Percentiles rank a stretch among this genome's conserved stretches.
Evolutionary conservation across 306 rosid species (phyloP).

Genomic region (Amphicarpaea edgeworthii): DNA sequence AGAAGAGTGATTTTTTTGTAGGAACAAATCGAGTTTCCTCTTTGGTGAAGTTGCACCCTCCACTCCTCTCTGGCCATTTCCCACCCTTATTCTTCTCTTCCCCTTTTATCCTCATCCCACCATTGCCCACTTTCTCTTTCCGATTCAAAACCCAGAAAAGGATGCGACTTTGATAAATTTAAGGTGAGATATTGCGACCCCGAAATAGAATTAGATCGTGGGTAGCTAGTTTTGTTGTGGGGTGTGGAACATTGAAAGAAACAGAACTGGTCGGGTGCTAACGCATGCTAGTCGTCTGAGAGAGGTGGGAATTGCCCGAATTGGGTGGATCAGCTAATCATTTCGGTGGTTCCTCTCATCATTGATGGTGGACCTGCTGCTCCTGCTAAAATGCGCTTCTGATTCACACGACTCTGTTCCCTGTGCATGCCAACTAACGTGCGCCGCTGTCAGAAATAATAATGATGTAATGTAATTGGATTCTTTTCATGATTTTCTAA

Average conservation of each 20-base stretch:
- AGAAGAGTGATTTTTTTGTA: slow-evolving; percentile 82
- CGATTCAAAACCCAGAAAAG: no score
- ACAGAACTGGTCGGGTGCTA: slow-evolving; percentile 34
- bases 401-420: not conserved
- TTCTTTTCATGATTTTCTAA: not conserved
- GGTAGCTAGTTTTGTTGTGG: slow-evolving; percentile 12
- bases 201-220: slow-evolving; percentile 11
- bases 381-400: slow-evolving; percentile 37
- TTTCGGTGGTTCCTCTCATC: slow-evolving; percentile 44
- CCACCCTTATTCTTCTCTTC: slow-evolving; percentile 44
- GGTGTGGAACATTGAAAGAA: not conserved
- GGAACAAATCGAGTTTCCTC: slow-evolving; percentile 77
- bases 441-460: not conserved
- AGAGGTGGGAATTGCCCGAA: slow-evolving; percentile 35
- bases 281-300: slow-evolving; percentile 32
- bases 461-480: not conserved
- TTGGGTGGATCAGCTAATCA: slow-evolving; percentile 29
- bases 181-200: slow-evolving; percentile 9
- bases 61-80: slow-evolving; percentile 88
- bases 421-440: not conserved
- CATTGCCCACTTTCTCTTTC: slow-evolving; percentile 58
- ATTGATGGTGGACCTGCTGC: slow-evolving; percentile 42
- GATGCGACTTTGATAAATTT: slow-evolving; percentile 31
- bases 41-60: slow-evolving; percentile 65
- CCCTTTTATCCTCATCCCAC: slow-evolving; percentile 81